phyloP scores from a whole-genome alignment of 306 rosid genomes.

The Rosa multiflora region DNA sequence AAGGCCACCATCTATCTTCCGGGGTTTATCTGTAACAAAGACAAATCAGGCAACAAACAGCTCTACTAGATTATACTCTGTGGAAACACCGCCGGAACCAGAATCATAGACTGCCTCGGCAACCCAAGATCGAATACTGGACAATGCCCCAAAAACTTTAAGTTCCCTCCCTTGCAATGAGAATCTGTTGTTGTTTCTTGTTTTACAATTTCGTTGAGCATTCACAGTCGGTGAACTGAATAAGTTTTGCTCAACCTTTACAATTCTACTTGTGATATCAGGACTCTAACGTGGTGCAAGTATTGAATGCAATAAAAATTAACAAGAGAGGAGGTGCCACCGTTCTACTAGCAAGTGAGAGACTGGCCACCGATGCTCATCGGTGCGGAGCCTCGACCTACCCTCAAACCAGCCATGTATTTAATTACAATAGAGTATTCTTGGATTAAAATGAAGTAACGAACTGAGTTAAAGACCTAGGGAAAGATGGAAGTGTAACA shows the following conservation, averaged over 20 bases:
- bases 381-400: no score
- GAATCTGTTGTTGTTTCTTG: neutral
- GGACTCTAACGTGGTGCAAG: no score
- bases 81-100: slow-evolving; percentile 4
- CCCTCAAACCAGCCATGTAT: no score
- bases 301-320: no score
- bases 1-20: neutral
- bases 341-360: no score
- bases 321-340: no score
- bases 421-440: neutral
- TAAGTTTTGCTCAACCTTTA: no score
- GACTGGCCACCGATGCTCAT: no score
- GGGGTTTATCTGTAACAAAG: neutral
- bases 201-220: neutral
- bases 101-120: slow-evolving; percentile 4
- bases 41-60: neutral
- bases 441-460: neutral
- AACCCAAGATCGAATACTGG: neutral
- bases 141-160: neutral
- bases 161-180: neutral
- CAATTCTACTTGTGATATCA: neutral
- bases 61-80: neutral
- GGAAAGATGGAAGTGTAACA: no score
- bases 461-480: neutral
- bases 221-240: no score